Conservation (phyloP, 2,329 filamentous ascomycete species). For the Tympanopsis confertula region DNA sequence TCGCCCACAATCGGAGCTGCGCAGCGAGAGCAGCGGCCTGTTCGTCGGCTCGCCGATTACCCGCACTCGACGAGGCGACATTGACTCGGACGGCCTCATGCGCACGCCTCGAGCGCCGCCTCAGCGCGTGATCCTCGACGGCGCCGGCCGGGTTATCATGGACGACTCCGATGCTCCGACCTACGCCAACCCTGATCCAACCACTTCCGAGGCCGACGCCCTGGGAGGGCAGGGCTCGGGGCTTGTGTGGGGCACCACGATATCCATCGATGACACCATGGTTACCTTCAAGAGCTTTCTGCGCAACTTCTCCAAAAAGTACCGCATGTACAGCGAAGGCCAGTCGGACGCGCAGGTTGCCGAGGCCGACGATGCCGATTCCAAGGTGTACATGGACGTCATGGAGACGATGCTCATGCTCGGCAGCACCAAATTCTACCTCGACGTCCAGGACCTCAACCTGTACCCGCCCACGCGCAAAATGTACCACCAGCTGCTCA, state of each 20-base stretch:
- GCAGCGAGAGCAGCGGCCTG: conserved; percentile 74
- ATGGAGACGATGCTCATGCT: conserved; percentile 85
- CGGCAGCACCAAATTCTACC: conserved; percentile 71
- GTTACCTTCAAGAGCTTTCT: conserved; percentile 83
- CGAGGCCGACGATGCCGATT: conserved; percentile 58
- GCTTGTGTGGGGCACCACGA: conserved; percentile 94
- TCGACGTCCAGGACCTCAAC: conserved; percentile 82
- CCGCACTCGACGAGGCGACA: conserved; percentile 67
- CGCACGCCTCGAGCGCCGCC: conserved; percentile 37
- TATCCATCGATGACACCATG: conserved; percentile 83
- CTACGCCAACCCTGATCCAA: conserved; percentile 57
- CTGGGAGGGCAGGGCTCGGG: conserved; percentile 72
- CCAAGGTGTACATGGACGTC: conserved; percentile 73
- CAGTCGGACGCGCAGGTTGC: conserved; percentile 65
- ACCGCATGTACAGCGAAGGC: conserved; percentile 85
- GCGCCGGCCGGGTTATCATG: conserved; percentile 40
- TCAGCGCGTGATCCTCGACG: conserved; percentile 44
- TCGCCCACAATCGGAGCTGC: conserved; percentile 56
- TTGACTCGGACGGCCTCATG: conserved; percentile 67
- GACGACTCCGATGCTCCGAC: conserved; percentile 46
- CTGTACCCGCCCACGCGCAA: conserved; percentile 86
- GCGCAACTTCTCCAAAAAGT: conserved; percentile 83
- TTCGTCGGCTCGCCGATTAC: conserved; percentile 61
- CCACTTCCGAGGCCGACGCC: conserved; percentile 81
- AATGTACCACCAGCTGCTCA: conserved; percentile 87